Evolutionary conservation across 139 green algal species (phyloP).

Genomic region (Chlamydomonas asymmetrica): DNA sequence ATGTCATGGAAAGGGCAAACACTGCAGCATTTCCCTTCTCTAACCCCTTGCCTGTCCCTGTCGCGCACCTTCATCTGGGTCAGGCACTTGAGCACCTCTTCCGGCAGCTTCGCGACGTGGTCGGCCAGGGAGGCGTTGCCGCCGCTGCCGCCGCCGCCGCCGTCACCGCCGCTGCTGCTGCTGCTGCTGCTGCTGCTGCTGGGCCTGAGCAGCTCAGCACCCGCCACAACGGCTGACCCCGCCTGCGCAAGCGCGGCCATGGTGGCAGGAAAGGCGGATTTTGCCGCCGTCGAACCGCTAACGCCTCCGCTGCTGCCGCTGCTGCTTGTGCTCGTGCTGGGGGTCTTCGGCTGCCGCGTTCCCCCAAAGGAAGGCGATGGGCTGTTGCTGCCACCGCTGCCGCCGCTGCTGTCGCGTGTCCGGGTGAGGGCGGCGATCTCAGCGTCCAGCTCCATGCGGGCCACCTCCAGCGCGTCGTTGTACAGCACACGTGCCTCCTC

Average conservation of each 20-base stretch:
- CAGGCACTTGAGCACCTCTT: constrained; percentile 7
- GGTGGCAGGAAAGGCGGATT: no score
- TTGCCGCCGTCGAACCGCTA: no score
- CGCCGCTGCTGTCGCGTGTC: constrained; percentile 3
- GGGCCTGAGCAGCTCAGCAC: not conserved
- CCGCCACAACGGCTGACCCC: no score
- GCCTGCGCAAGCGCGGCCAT: no score
- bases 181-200: not conserved
- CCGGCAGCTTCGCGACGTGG: not conserved
- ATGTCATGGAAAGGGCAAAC: no score
- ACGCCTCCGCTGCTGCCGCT: no score
- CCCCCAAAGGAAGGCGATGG: no score
- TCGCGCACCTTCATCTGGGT: constrained; percentile 12
- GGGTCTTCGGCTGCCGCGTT: no score
- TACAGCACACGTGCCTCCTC: constrained; percentile 15
- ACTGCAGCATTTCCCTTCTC: no score
- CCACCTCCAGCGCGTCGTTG: constrained; percentile 3
- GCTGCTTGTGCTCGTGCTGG: no score
- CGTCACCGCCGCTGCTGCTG: not conserved
- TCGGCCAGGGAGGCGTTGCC: not conserved
- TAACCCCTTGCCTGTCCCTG: no score
- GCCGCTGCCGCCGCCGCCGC: not conserved
- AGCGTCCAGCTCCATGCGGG: not conserved
- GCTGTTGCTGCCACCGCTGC: constrained; percentile 6
- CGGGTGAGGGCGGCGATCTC: not conserved